These are phyloP conservation scores for Lepraria neglecta DNA, from an alignment of 495 filamentous ascomycete genomes.

Conservation along the genomic window DNA sequence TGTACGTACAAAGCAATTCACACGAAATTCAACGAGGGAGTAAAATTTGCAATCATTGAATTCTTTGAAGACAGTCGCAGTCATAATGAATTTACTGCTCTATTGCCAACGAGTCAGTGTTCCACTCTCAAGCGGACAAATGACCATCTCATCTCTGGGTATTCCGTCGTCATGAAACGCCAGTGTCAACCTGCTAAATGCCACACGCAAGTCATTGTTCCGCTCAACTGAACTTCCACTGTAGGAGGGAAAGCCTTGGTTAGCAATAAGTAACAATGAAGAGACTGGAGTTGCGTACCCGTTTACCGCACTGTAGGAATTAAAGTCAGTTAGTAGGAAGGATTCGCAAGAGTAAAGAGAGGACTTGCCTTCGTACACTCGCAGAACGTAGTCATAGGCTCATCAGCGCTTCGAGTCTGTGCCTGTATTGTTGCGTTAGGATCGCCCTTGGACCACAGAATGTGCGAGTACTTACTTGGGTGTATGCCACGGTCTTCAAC, in stretches of 20 bases:
- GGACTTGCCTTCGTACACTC: slow-evolving; percentile 37
- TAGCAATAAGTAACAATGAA: not conserved
- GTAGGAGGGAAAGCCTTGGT: not conserved
- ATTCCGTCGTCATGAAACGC: slow-evolving; percentile 13
- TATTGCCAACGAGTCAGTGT: not conserved
- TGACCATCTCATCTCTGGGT: slow-evolving; percentile 4
- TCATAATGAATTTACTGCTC: not conserved
- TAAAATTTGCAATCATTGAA: not conserved
- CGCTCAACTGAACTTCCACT: slow-evolving; percentile 18
- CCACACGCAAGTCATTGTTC: not conserved
- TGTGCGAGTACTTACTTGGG: slow-evolving; percentile 33
- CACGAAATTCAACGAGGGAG: too few species aligned
- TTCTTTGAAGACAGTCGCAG: not conserved
- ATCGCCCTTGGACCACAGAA: not conserved
- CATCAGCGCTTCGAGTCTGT: slow-evolving; percentile 91
- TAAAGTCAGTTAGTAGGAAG: not conserved
- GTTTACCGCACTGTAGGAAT: slow-evolving; percentile 10
- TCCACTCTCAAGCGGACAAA: not conserved
- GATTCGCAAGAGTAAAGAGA: too few species aligned
- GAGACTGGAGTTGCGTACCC: slow-evolving; percentile 5
- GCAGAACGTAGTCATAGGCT: slow-evolving; percentile 43
- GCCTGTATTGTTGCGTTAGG: slow-evolving; percentile 48
- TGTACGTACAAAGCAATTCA: too few species aligned
- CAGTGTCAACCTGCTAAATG: slow-evolving; percentile 13
- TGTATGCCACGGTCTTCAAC: slow-evolving; percentile 91